Evolutionary conservation across 805 yeast species (phyloP).

Genomic region (Kodamaea sagamina): DNA sequence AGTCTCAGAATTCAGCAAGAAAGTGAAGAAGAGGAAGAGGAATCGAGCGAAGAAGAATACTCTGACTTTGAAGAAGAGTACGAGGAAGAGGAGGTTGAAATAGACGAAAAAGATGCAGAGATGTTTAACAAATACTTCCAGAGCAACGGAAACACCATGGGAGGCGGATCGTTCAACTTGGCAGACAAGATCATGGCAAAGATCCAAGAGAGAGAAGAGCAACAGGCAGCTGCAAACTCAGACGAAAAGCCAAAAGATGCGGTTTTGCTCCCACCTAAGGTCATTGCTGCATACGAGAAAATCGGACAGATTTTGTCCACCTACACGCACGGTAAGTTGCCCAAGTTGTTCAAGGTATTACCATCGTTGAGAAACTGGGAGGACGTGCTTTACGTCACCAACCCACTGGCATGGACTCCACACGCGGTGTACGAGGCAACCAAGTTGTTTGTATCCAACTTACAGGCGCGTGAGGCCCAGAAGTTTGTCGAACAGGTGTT

Average conservation of each 20-base stretch:
- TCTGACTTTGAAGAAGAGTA: constrained; percentile 54
- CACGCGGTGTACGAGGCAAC: constrained; percentile 95
- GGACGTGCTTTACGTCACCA: constrained; percentile 87
- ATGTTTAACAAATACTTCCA: constrained; percentile 78
- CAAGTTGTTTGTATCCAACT: constrained; percentile 85
- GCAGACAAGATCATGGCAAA: constrained; percentile 95
- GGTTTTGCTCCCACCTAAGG: constrained; percentile 92
- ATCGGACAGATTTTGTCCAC: constrained; percentile 85
- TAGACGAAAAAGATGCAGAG: constrained; percentile 80
- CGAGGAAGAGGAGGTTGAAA: constrained; percentile 62
- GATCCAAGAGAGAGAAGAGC: constrained; percentile 67
- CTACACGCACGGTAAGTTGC: constrained; percentile 94
- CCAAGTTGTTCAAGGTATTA: constrained; percentile 92
- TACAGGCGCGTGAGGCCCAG: constrained; percentile 86
- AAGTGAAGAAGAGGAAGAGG: constrained; percentile 39
- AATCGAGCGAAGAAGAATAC: constrained; percentile 50
- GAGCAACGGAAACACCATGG: constrained; percentile 27
- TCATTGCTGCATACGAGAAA: constrained; percentile 89
- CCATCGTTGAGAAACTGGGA: constrained; percentile 96
- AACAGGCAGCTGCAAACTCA: constrained; percentile 10
- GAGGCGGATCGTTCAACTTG: constrained; percentile 56
- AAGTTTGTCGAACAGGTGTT: constrained; percentile 69
- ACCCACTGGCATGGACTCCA: constrained; percentile 93
- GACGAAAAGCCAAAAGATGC: constrained; percentile 47
- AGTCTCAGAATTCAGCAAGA: constrained; percentile 23